Evolutionary conservation across 495 filamentous ascomycete genomes (phyloP).

Genomic region (Friedmanniomyces simplex): DNA sequence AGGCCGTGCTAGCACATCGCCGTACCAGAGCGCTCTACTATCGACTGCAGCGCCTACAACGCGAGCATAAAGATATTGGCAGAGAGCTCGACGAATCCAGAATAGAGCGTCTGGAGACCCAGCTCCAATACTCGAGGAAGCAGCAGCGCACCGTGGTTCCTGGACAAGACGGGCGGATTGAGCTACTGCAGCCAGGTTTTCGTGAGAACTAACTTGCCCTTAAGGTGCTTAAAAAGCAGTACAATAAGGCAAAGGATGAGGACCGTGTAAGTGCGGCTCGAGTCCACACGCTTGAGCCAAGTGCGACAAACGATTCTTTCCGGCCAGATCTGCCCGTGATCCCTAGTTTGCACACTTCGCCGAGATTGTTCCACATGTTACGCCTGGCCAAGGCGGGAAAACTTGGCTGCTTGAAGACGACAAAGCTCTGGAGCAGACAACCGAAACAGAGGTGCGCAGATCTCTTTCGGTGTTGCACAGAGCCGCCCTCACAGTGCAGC

Average conservation of each 20-base stretch:
- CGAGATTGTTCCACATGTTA: neutral
- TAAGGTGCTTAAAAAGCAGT: neutral
- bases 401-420: neutral
- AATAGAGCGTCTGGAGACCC: neutral
- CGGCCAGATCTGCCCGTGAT: neutral
- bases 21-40: neutral
- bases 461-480: neutral
- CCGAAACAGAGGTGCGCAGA: neutral
- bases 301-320: neutral
- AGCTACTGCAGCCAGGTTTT: neutral
- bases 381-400: neutral
- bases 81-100: neutral
- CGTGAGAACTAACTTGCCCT: neutral
- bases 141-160: neutral
- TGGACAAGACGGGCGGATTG: neutral
- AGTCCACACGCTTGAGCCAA: neutral
- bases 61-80: neutral
- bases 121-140: neutral
- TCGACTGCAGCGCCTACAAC: neutral
- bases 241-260: neutral
- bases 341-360: neutral
- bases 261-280: neutral
- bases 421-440: neutral
- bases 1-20: neutral
- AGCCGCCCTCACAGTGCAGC: neutral